Base-by-base conservation (phyloP, 163 green algal species). In the Dunaliella salina region DNA sequence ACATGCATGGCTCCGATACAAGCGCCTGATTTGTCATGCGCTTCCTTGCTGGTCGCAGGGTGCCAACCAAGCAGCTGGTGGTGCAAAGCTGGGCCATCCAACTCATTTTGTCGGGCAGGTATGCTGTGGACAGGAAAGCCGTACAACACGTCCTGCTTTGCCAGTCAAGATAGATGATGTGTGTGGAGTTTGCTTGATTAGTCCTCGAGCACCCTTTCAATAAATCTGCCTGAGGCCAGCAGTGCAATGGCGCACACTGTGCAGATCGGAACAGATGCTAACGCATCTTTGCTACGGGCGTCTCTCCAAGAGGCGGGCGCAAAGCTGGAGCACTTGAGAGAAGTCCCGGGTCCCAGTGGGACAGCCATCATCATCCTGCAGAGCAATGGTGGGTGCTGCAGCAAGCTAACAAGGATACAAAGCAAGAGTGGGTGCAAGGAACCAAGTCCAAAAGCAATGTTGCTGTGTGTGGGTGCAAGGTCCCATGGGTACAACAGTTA, bases 301-400 rank as follows among this genome's bases (percentile, higher is more conserved):
- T 86, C 90, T 0, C 85, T 98, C 85, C 18, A 72, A 1, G 83
- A 85, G 0, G 89, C 87, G 57, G 94, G 93, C 1, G 95, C 96
- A 4, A 81, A 95, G 81, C 86, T 95, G 4, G 40, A 79, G 1
- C 89, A 94, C 63, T 63, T 97, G 29, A 84, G 85, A 40, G 86
- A 90, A 13, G 89, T 96, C 22, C 85, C 92, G 0, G 95, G 94
- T 0, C 88, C 94, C 24, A 95, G 86, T 30, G 96, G 96, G 50
- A 97, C 93, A 3, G 96, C 96, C 3, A 89, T 98, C 82, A 96
- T 99, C 80, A 90, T 98, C 57, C 85, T 99, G 32, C 94, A 98
- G 82, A 89, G 91, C 0, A 89, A 84, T 57, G 95, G 95, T 94
- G 82, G 50, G 78, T 78, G 22, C 46, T 50, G 40, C 40, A n/a